Base-by-base conservation (phyloP, 2,329 filamentous ascomycete genomes). In the Arthroderma sp. region DNA sequence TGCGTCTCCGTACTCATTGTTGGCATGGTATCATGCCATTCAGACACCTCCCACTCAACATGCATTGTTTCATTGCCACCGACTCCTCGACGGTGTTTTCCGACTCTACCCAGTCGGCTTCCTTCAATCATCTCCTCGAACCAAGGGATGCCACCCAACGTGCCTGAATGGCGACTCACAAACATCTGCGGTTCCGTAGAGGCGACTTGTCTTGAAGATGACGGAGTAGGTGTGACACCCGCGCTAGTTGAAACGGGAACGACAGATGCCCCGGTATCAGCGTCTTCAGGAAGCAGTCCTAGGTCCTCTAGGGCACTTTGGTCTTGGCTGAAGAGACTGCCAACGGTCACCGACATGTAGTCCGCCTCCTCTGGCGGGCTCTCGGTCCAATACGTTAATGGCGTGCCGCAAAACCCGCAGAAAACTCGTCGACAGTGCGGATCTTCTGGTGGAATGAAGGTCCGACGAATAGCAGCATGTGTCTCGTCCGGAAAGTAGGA, bases 361-460 rank as follows among this genome's bases (percentile, higher is more conserved):
- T 90, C 83, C 11, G 85, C 85, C 68, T 93, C 87, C 55, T 77
- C 77, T 0, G 71, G 74, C 0, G 87, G 86, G 23, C 81, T 72
- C 70, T 95, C 90, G 51, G 83, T 85, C 89, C 89, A 95, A 64
- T 85, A 88, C 0, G 85, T 86, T 56, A 96, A 75, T 11, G 87
- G 86, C 0, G 90, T 95, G 55, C 91, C 91, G 69, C 91, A 95
- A 74, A 87, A 94, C 23, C 91, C 91, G 72, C 91, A 96, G 71
- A 96, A 96, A 63, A 89, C 81, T 54, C 88, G 83, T 68, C 86
- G 83, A 0, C 81, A 77, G 64, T 80, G 73, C 55, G 78, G 77
- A 55, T 80, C 79, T 63, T 76, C 73, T 1, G 76, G 76, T 21
- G 84, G 79, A 8, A 81, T 81, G 70, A 87, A 90, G 52, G 79